Evolutionary conservation across 2,329 filamentous ascomycete genomes (phyloP), one percentile per base, ranked within the genome.

Genomic region (Rosellinia necatrix): DNA sequence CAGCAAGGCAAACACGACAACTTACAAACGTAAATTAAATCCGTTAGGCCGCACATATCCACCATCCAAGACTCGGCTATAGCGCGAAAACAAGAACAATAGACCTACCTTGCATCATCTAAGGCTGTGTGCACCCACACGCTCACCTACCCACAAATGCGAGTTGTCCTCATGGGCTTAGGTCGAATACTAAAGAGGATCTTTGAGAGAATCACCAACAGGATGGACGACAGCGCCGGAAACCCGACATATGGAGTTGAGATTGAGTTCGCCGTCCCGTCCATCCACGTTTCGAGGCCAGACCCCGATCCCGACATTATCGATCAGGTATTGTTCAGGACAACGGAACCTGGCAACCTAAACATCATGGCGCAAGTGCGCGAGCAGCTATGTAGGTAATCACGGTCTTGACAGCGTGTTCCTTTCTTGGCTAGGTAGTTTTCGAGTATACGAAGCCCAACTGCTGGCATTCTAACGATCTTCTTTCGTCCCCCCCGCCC

Each of bases 161-260:
- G 10, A 7, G 22, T 17, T 12, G 4, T 34, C 15, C 1, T 29
- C 7, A n/a, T n/a, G 13, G 6, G 17, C 13, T 52, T 56, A 53
- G 8, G 7, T 12, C 40, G 25, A 3, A 44, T 53, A 15, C 38
- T 32, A 10, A 66, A 66, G 35, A 54, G n/a, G n/a, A n/a, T n/a
- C n/a, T n/a, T 58, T 8, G 58, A 62, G 9, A 29, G 51, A 10
- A 59, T 59, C 12, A 60, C 67, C 46, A 59, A 59, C 19, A 60
- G 60, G 2, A 37, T 43, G 3, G 53, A 68, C 29, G 65, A 67
- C 19, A 53, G 43, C 3, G 25, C 22, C 0, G 62, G 62, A 3
- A 4, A 35, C 6, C 46, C 69, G 7, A 69, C 68, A 10, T 66
- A 64, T 30, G 68, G 66, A 3, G 41, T 70, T 21, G 66, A 70